Evolutionary conservation across 2,329 filamentous ascomycete genomes (phyloP).

Genomic region (Plectosphaerella plurivora): DNA sequence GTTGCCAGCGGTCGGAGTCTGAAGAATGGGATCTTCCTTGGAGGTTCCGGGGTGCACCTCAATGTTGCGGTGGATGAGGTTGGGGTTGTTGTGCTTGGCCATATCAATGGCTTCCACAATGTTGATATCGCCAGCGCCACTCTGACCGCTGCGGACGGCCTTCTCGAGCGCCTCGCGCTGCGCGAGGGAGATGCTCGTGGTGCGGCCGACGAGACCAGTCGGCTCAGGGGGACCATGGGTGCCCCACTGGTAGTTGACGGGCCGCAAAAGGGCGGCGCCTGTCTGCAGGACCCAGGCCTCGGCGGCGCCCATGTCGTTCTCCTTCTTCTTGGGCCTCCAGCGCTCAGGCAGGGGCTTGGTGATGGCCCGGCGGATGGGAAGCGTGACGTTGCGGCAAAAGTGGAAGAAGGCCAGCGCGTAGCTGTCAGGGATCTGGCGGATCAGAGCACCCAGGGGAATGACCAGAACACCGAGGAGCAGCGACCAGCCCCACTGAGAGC

Average conservation of each 20-base stretch:
- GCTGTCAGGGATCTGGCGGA: slow-evolving; percentile 38
- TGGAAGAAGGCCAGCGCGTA: slow-evolving; percentile 24
- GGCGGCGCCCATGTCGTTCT: slow-evolving; percentile 9
- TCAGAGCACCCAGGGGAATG: slow-evolving; percentile 52
- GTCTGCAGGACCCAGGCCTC: slow-evolving; percentile 17
- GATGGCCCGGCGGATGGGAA: slow-evolving; percentile 11
- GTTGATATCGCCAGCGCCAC: slow-evolving; percentile 8
- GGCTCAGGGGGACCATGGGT: slow-evolving; percentile 7
- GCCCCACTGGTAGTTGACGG: slow-evolving; percentile 18
- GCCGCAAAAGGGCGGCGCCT: slow-evolving; percentile 13
- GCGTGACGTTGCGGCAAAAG: slow-evolving; percentile 20
- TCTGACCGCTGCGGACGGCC: slow-evolving; percentile 6
- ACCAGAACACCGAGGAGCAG: slow-evolving; percentile 64
- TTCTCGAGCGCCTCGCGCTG: slow-evolving; percentile 13
- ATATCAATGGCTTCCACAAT: slow-evolving; percentile 9
- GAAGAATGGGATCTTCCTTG: slow-evolving; percentile 32
- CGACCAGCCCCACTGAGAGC: slow-evolving; percentile 65
- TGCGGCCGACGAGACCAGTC: slow-evolving; percentile 6
- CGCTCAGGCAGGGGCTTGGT: slow-evolving; percentile 10
- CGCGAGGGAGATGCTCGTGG: slow-evolving; percentile 14
- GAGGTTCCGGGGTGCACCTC: slow-evolving; percentile 36
- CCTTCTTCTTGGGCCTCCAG: slow-evolving; percentile 13
- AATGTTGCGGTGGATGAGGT: slow-evolving; percentile 13
- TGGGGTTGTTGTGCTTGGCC: slow-evolving; percentile 5
- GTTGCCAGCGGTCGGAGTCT: slow-evolving; percentile 16